Conservation (phyloP, 2,329 filamentous ascomycete genomes). For the Xylariales sp. region DNA sequence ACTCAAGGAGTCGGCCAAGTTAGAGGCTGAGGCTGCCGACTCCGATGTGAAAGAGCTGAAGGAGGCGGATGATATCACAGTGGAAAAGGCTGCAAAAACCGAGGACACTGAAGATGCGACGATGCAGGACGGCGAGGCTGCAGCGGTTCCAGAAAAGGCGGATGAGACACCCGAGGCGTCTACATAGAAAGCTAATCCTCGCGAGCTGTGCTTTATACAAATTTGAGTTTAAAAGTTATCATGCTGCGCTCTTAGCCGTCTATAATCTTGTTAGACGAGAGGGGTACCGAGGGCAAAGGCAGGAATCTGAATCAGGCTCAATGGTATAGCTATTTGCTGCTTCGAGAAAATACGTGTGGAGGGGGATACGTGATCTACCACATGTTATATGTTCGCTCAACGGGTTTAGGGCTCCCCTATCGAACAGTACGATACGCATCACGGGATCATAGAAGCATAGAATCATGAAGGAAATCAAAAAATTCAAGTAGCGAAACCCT, state of each 20-base stretch:
- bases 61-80: constrained; percentile 39
- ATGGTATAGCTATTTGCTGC: not conserved
- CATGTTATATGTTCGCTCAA: not conserved
- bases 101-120: constrained; percentile 17
- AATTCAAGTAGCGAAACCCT: not conserved
- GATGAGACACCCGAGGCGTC: constrained; percentile 15
- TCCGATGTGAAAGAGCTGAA: constrained; percentile 51
- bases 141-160: constrained; percentile 1
- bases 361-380: constrained; percentile 9
- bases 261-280: not conserved
- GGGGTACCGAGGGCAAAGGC: not conserved
- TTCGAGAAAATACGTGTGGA: not conserved
- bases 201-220: not conserved
- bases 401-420: not conserved
- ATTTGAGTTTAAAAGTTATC: not conserved
- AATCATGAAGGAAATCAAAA: not conserved
- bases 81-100: constrained; percentile 18
- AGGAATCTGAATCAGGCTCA: not conserved
- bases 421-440: not conserved
- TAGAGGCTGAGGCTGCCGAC: constrained; percentile 51
- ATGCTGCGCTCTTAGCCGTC: not conserved
- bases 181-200: constrained; percentile 7
- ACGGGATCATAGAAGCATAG: not conserved
- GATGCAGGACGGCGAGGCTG: constrained; percentile 22
- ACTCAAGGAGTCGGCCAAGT: constrained; percentile 61